Percentiles rank a stretch among this genome's conserved stretches.
phyloP scores from a whole-genome alignment of 495 filamentous ascomycete genomes.

The Umbilicaria muhlenbergii region DNA sequence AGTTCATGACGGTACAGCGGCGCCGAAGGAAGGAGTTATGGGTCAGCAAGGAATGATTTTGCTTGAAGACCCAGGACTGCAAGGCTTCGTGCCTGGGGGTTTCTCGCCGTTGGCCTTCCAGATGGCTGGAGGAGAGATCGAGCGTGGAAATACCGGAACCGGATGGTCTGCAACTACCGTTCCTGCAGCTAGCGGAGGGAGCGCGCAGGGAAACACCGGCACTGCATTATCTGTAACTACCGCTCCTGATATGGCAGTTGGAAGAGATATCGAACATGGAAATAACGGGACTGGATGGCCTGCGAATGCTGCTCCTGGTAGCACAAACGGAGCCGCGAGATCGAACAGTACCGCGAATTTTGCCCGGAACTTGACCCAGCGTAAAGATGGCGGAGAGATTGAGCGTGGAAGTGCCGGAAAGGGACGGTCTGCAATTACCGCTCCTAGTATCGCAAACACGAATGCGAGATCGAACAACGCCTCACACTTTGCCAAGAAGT shows the following conservation, averaged over 20 bases:
- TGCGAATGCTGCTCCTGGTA: too few relatives aligned
- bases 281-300: conserved; percentile 7
- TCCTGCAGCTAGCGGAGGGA: conserved; percentile 2
- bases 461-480: too few relatives aligned
- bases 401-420: conserved; percentile 2
- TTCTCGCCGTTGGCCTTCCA: conserved; percentile 24
- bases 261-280: not conserved
- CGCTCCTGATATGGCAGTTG: conserved; percentile 2
- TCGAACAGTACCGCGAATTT: too few relatives aligned
- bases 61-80: conserved; percentile 28
- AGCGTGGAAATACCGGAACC: conserved; percentile 4
- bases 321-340: too few relatives aligned
- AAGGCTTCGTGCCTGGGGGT: conserved; percentile 16
- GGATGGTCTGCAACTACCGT: not conserved
- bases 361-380: too few relatives aligned
- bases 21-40: conserved; percentile 25
- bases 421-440: not conserved
- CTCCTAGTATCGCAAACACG: too few relatives aligned
- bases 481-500: too few relatives aligned
- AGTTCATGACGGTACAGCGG: conserved; percentile 10
- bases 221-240: not conserved
- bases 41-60: conserved; percentile 30
- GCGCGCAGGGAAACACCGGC: not conserved
- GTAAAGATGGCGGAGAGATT: conserved; percentile 3
- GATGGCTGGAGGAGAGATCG: conserved; percentile 11